Evolutionary conservation across 495 filamentous ascomycete genomes (phyloP), one percentile per base, ranked within the genome.

Genomic region (Letharia lupina): DNA sequence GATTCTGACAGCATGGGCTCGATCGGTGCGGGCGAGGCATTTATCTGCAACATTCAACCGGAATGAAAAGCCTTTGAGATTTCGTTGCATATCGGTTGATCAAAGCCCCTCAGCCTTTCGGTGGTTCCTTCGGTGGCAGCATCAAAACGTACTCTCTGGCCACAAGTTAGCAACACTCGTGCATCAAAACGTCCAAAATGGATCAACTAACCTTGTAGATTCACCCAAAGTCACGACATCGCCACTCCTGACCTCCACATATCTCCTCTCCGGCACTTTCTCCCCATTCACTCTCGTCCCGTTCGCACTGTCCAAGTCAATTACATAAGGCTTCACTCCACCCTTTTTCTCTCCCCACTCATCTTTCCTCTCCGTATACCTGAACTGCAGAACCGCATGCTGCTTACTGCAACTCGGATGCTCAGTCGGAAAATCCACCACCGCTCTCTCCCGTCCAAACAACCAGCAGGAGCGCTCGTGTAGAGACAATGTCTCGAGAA

Each of bases 261-360:
- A 98, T 62, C 92, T 81, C 73, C 88, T 87, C 13, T 78, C 82
- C 3, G 90, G 89, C 7, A 94, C 77, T 71, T 75, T 77, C 56
- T 93, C 87, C 63, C 84, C 87, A 72, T 96, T 96, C 57, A 98
- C 80, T 58, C 74, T 82, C 12, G 93, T 96, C 56, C 94, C 93
- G 78, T 98, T 98, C 33, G 90, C 90, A 67, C 91, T 96, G 71
- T 96, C 93, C 54, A 98, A 75, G 77, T 98, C 94, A 71, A 98
- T 89, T 4, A 98, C 71, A 77, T 98, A 98, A 13, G 90, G 91
- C 77, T 85, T 91, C 44, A 98, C 95, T 65, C 81, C 86, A 23
- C 88, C 89, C 67, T 87, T 81, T 73, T 84, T 87, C 73, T 95
- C 90, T 44, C 92, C 93, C 73, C 67, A 94, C 72, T 96, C 92